Evolutionary conservation across 129 eudicot species (phyloP).

Genomic region (Smallanthus sonchifolius): DNA sequence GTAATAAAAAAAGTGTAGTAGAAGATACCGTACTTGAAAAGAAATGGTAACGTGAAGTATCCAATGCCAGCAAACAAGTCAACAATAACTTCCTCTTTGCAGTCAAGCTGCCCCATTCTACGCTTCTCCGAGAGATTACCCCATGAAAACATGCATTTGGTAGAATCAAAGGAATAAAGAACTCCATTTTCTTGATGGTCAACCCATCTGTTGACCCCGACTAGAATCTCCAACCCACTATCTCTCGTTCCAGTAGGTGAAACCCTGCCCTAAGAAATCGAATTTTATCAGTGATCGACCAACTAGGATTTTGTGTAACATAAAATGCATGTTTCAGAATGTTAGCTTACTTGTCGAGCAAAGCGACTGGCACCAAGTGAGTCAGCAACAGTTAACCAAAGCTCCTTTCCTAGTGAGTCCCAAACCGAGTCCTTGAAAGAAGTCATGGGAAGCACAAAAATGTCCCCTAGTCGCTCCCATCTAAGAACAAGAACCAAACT

Average conservation of each 20-base stretch:
- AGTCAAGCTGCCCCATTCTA: conserved; percentile 74
- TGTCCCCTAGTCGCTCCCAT: conserved; percentile 96
- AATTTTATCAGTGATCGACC: neutral
- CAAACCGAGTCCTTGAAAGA: conserved; percentile 74
- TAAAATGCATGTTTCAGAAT: neutral
- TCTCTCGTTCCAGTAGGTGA: conserved; percentile 84
- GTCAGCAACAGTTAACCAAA: conserved; percentile 76
- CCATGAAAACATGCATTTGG: conserved; percentile 99
- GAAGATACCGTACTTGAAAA: conserved; percentile 65
- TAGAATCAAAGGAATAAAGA: conserved; percentile 88
- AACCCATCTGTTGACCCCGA: conserved; percentile 92
- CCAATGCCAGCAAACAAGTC: conserved; percentile 97
- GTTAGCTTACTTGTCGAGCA: conserved; percentile 85
- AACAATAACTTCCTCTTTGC: conserved; percentile 76
- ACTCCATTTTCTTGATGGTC: conserved; percentile 93
- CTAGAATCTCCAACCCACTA: conserved; percentile 83
- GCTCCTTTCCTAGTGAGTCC: conserved; percentile 57
- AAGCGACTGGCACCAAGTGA: conserved; percentile 81
- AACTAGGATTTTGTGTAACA: conserved; percentile 12
- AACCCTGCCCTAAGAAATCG: conserved; percentile 64
- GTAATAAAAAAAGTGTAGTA: conserved; percentile 3
- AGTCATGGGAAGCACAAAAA: conserved; percentile 71
- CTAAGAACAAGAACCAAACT: conserved; percentile 28
- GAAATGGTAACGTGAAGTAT: conserved; percentile 82
- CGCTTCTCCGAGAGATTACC: conserved; percentile 98